A percentile compares a stretch with the other conserved stretches of the same genome.
These are phyloP conservation scores for Aspergillus sp. DNA, from an alignment of 2,329 filamentous ascomycete genomes.

Conservation along the genomic window DNA sequence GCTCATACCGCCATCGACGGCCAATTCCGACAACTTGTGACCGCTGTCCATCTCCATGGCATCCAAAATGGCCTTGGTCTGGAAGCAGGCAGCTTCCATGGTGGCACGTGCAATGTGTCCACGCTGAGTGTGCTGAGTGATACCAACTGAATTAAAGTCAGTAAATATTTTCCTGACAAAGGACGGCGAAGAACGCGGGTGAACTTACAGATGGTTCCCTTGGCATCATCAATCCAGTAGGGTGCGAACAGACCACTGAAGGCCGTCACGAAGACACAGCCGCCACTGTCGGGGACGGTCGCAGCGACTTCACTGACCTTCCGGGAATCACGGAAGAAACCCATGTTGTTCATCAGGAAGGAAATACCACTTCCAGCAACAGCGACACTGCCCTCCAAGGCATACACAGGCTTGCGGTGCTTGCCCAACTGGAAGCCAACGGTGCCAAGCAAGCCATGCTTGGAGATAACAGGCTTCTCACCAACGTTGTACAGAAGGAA, in stretches of 20 bases:
- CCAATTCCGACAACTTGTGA: slow-evolving; percentile 71
- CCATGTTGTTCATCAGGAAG: slow-evolving; percentile 68
- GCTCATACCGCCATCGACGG: slow-evolving; percentile 87
- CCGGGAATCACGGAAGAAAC: slow-evolving; percentile 61
- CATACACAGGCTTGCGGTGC: slow-evolving; percentile 69
- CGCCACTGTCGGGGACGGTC: slow-evolving; percentile 73
- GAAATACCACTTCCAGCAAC: slow-evolving; percentile 81
- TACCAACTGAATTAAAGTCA: slow-evolving; percentile 59
- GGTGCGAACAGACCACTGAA: slow-evolving; percentile 90
- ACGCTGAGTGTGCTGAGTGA: slow-evolving; percentile 80
- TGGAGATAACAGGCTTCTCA: slow-evolving; percentile 79
- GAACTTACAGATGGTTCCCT: slow-evolving; percentile 75
- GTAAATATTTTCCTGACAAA: background rate
- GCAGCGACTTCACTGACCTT: slow-evolving; percentile 67
- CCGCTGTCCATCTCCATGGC: slow-evolving; percentile 87
- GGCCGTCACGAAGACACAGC: slow-evolving; percentile 83
- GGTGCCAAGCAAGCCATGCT: slow-evolving; percentile 79
- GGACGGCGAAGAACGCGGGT: background rate
- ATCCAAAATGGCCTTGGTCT: slow-evolving; percentile 87
- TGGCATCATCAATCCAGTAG: slow-evolving; percentile 92
- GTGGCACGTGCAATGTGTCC: slow-evolving; percentile 88
- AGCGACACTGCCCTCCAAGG: slow-evolving; percentile 80
- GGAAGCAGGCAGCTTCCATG: slow-evolving; percentile 87
- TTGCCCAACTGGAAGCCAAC: slow-evolving; percentile 82
- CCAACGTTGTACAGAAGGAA: slow-evolving; percentile 90